A percentile compares a stretch with the other conserved stretches of the same genome.
phyloP scores from a whole-genome alignment of 2,329 filamentous ascomycete species.

The Emydomyces testavorans region DNA sequence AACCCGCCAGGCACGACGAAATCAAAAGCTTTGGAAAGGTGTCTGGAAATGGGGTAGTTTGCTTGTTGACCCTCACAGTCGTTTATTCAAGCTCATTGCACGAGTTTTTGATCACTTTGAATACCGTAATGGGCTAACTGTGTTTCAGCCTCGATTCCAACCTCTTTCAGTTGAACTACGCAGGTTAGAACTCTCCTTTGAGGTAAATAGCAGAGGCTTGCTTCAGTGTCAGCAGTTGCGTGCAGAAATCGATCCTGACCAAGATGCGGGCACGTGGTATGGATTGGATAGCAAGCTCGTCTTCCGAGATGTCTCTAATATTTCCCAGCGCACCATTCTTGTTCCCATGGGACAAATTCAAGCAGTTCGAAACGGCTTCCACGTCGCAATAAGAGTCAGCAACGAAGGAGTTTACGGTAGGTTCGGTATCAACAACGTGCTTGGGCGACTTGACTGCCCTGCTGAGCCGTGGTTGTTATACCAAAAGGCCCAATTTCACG shows the following conservation, averaged over 20 bases:
- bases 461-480: constrained; percentile 14
- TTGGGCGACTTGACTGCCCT: constrained; percentile 41
- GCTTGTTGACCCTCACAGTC: constrained; percentile 34
- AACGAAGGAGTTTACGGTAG: constrained; percentile 26
- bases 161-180: constrained; percentile 37
- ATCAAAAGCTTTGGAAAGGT: background rate
- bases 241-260: constrained; percentile 39
- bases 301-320: constrained; percentile 22
- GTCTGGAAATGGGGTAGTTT: constrained; percentile 11
- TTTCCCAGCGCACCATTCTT: constrained; percentile 27
- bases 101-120: constrained; percentile 44
- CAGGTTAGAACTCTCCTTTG: constrained; percentile 40
- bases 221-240: constrained; percentile 42
- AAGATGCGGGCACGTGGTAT: constrained; percentile 39
- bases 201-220: constrained; percentile 20
- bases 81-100: constrained; percentile 25
- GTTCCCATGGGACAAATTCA: constrained; percentile 30
- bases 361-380: constrained; percentile 15
- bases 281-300: constrained; percentile 44
- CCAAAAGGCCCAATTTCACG: constrained; percentile 25
- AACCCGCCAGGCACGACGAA: constrained; percentile 20
- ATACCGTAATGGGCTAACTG: constrained; percentile 30
- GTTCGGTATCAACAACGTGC: constrained; percentile 40
- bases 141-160: constrained; percentile 36
- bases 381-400: constrained; percentile 32